Evolutionary conservation across 1,284 basidiomycete genomes (phyloP), one percentile per base, ranked within the genome.

Genomic region (Cutaneotrichosporon sp.): DNA sequence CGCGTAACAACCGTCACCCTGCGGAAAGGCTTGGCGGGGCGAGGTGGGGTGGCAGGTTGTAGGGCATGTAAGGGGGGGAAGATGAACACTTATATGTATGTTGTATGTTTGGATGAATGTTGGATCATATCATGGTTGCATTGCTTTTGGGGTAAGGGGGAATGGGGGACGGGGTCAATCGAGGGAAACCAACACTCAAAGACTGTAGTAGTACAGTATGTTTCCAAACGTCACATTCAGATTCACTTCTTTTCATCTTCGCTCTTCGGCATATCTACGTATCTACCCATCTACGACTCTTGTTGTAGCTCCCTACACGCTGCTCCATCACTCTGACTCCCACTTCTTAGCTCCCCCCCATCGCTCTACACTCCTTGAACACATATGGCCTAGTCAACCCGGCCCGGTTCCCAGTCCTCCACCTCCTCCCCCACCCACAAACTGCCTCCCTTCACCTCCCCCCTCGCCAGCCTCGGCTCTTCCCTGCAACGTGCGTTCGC

Each of bases 401-500:
- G 14, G 51, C 51, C 51, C 16, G 16, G 30, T 13, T 6, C 7
- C 31, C 10, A 18, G 7, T n/a, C 38, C 42, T 18, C 42, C 4
- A n/a, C 18, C 42, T 18, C 16, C 18, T 46, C 18, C 42, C 42
- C 42, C 18, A 18, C 18, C 14, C 40, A 13, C 30, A 60, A 60
- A 53, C 58, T 60, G 58, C 58, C 58, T 26, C 50, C 58, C 22
- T 34, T 40, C 58, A 18, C 49, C 34, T 60, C 58, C 36, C 36
- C 58, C 9, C 30, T 60, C 34, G 58, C 58, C 36, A 60, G 58
- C 42, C 58, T 60, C 50, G 58, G 58, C 58, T 18, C 21, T 18
- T n/a, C 50, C 30, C 31, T 60, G 58, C 58, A 60, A 60, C 58
- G 58, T 60, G 58, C 58, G 61, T 60, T 68, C 47, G 63, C 60